Conservation (phyloP, 2,329 filamentous ascomycete genomes). For the Triangularia verruculosa region DNA sequence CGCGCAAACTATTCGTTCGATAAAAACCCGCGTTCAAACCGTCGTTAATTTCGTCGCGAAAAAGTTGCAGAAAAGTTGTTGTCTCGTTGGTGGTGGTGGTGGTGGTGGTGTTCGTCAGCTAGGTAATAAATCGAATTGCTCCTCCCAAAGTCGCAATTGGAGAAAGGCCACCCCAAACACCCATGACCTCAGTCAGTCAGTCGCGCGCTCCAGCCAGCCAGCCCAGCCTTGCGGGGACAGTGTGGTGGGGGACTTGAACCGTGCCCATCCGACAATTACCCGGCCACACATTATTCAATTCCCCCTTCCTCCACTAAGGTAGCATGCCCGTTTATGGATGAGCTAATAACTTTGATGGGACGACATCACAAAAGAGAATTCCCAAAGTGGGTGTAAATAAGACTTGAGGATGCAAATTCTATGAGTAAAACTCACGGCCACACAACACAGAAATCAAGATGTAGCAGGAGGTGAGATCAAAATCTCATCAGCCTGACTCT, state of each 20-base stretch:
- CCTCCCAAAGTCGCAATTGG: background rate
- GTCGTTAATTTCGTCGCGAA: too few species aligned
- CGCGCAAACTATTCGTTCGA: too few species aligned
- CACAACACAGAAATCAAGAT: background rate
- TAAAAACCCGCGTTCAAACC: too few species aligned
- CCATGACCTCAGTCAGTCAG: slow-evolving; percentile 18
- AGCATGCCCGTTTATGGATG: background rate
- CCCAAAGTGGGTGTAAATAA: background rate
- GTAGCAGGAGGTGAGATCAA: background rate
- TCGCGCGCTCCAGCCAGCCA: background rate
- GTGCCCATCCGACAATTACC: background rate
- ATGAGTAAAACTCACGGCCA: background rate
- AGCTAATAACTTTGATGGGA: background rate
- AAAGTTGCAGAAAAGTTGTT: too few species aligned
- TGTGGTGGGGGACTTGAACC: background rate
- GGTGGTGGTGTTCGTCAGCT: too few species aligned
- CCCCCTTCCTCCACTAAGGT: background rate
- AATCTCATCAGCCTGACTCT: background rate
- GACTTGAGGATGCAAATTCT: background rate
- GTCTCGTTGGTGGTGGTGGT: too few species aligned
- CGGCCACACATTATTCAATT: too few species aligned
- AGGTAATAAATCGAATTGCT: background rate
- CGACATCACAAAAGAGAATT: slow-evolving; percentile 4
- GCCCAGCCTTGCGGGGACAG: background rate
- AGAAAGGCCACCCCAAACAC: background rate